Base-by-base conservation (phyloP, 345 rosid species). In the Populus davidiana region DNA sequence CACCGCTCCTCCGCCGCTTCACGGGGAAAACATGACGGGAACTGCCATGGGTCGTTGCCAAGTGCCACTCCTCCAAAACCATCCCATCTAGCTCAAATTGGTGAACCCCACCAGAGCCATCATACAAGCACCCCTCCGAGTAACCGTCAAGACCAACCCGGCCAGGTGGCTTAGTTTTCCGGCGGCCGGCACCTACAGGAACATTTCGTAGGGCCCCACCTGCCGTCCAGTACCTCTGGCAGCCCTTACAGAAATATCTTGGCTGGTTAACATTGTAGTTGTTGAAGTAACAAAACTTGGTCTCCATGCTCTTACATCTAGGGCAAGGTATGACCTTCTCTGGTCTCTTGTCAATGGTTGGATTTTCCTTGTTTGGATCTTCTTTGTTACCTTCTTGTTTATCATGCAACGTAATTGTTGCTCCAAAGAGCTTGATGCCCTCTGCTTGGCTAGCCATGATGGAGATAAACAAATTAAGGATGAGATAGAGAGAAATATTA, bases 241-340 rank as follows among this genome's bases (percentile, higher is more conserved):
- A 95, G 62, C 98, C 98, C 87, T 88, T 95, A 70, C 99, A 95
- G 83, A 91, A 95, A 77, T 95, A 97, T 69, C 99, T 79, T n/a
- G 99, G 99, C 85, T 93, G 99, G 78, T 95, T 95, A 52, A 95
- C 98, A 86, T 95, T 95, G 91, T 95, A 95, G 75, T 95, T 95
- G 73, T 95, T 95, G 86, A 94, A 94, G 85, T 94, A 94, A 82
- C 98, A 94, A 77, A 94, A 94, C 83, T 94, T 94, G 43, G 98
- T 95, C 88, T 95, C 98, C 94, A 89, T 91, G 91, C 93, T 89
- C 79, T 91, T 93, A 85, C 99, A 95, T 87, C 99, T 85, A 14
- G 98, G 99, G 79, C 99, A 95, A 3, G 98, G 87, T 52, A 93
- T 91, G 82, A 91, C 87, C 91, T 91, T 91, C 76, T 95, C 98